Evolutionary conservation across 2,329 filamentous ascomycete genomes (phyloP).

Genomic region (Orbilia quercus): DNA sequence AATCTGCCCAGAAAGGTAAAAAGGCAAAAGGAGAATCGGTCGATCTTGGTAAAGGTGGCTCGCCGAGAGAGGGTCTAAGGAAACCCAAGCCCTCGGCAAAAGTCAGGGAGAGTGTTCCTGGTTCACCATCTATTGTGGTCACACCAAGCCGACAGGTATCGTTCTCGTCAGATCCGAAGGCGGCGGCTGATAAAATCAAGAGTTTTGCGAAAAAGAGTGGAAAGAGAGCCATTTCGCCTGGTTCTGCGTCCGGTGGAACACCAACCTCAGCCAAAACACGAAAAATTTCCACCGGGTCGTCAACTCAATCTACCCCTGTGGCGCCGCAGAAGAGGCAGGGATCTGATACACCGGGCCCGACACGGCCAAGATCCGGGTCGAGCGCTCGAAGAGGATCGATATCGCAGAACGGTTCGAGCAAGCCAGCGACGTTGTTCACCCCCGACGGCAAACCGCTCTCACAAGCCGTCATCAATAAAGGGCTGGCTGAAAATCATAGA

Average conservation of each 20-base stretch:
- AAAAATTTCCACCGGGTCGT: constrained; percentile 44
- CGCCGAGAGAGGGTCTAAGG: constrained; percentile 47
- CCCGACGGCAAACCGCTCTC: constrained; percentile 50
- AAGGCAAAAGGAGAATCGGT: constrained; percentile 29
- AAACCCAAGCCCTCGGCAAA: constrained; percentile 52
- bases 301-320: constrained; percentile 41
- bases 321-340: constrained; percentile 43
- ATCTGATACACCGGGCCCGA: constrained; percentile 45
- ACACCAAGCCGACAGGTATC: constrained; percentile 52
- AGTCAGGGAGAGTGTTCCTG: constrained; percentile 41
- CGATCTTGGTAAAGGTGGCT: constrained; percentile 42
- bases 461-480: constrained; percentile 54
- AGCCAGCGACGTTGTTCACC: constrained; percentile 34
- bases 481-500: constrained; percentile 43
- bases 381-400: constrained; percentile 34
- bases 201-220: constrained; percentile 53
- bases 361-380: constrained; percentile 41
- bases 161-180: constrained; percentile 49
- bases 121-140: constrained; percentile 51
- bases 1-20: constrained; percentile 28
- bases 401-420: constrained; percentile 37
- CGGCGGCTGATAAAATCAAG: constrained; percentile 50
- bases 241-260: constrained; percentile 8
- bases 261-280: constrained; percentile 37
- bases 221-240: constrained; percentile 44